A percentile compares a stretch with the other conserved stretches of the same genome.
These are phyloP conservation scores for Salvia hispanica DNA, from an alignment of 257 asterid genomes.

Conservation along the genomic window DNA sequence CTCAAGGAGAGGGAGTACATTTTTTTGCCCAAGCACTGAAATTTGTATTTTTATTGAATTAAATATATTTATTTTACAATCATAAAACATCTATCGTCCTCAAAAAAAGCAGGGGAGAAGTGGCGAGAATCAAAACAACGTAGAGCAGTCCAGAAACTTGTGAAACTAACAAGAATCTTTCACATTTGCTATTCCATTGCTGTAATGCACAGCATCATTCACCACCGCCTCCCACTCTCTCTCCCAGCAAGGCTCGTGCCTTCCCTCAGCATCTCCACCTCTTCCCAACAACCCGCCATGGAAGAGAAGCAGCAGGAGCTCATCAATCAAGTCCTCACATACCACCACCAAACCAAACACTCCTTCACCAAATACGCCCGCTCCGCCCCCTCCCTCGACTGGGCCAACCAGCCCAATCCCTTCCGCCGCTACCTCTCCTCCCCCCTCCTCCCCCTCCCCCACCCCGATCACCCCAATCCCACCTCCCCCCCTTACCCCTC, in stretches of 20 bases:
- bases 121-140: background rate
- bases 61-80: too few species aligned
- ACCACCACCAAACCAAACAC: conserved; percentile 84
- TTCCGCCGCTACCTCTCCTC: conserved; percentile 83
- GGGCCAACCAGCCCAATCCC: conserved; percentile 98
- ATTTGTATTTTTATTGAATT: too few species aligned
- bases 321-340: conserved; percentile 53
- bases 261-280: conserved; percentile 55
- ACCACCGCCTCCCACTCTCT: conserved; percentile 30
- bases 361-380: conserved; percentile 70
- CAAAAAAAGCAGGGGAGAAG: background rate
- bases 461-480: conserved; percentile 40
- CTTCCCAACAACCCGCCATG: conserved; percentile 40
- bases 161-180: conserved; percentile 2
- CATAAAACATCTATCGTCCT: too few species aligned
- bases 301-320: conserved; percentile 37
- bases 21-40: too few species aligned
- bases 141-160: conserved; percentile 39
- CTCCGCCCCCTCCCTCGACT: conserved; percentile 89
- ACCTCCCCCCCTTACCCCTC: conserved; percentile 52
- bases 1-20: too few species aligned
- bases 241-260: conserved; percentile 36
- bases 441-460: conserved; percentile 65
- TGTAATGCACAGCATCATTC: conserved; percentile 43
- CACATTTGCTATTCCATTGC: background rate